phyloP scores from a whole-genome alignment of 768 basidiomycete species.

The Glaciozyma antarctica region DNA sequence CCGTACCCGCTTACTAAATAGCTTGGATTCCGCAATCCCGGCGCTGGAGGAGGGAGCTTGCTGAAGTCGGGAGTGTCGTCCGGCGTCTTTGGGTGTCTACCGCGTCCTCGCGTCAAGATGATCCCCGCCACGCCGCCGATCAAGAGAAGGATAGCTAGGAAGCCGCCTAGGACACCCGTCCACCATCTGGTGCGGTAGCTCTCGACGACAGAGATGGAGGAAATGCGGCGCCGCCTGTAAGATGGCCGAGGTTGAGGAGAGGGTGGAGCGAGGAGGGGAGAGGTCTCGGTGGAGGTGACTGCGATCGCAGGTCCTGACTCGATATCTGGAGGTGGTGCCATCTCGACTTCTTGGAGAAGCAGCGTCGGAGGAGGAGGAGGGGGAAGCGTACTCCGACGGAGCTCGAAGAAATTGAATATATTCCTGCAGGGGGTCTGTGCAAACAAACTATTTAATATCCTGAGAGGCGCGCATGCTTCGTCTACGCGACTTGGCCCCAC shows the following conservation, averaged over 20 bases:
- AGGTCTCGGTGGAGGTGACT: background rate
- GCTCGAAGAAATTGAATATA: no score
- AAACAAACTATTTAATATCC: no score
- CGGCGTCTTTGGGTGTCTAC: background rate
- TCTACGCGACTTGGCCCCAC: no score
- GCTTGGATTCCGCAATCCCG: constrained; percentile 47
- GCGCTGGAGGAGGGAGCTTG: constrained; percentile 30
- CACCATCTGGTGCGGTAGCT: background rate
- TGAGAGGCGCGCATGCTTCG: no score
- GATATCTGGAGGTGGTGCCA: no score
- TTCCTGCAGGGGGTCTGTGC: no score
- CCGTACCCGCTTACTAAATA: constrained; percentile 55
- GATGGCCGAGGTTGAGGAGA: background rate
- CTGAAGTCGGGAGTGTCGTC: constrained; percentile 21
- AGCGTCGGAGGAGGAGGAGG: no score
- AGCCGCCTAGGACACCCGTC: background rate
- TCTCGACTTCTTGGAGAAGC: no score
- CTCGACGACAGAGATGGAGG: background rate
- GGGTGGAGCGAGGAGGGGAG: background rate
- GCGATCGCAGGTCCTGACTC: background rate
- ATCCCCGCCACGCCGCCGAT: background rate
- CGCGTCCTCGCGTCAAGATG: background rate
- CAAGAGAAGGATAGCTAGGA: background rate
- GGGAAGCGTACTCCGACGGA: no score
- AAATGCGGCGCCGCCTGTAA: background rate